A percentile compares a stretch with the other conserved stretches of the same genome.
phyloP scores from a whole-genome alignment of 2,329 filamentous ascomycete genomes.

The Stylonectria norvegica region DNA sequence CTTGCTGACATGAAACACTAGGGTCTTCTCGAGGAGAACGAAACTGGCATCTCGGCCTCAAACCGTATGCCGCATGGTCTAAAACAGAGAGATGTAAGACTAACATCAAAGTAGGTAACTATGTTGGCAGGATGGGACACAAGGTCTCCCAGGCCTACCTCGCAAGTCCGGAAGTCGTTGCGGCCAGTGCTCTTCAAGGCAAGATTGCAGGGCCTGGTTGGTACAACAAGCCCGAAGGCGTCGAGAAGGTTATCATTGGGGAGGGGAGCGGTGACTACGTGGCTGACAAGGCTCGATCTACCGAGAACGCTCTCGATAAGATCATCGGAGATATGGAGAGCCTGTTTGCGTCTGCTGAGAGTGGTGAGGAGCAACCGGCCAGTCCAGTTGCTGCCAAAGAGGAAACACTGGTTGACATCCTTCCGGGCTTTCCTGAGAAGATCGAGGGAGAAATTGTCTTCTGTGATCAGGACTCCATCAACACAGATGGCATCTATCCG shows the following conservation, averaged over 20 bases:
- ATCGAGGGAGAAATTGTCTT: conserved; percentile 77
- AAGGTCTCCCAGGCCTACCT: conserved; percentile 72
- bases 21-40: conserved; percentile 77
- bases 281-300: conserved; percentile 61
- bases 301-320: conserved; percentile 69
- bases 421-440: conserved; percentile 81
- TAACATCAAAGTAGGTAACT: no score
- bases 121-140: conserved; percentile 81
- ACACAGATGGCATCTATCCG: conserved; percentile 90
- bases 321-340: conserved; percentile 66
- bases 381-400: conserved; percentile 24
- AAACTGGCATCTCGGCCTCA: conserved; percentile 77
- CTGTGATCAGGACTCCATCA: conserved; percentile 75
- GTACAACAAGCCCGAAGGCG: conserved; percentile 68
- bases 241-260: conserved; percentile 64
- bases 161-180: conserved; percentile 85
- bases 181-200: conserved; percentile 76
- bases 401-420: conserved; percentile 60
- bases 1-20: conserved; percentile 38
- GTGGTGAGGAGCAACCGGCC: conserved; percentile 32
- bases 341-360: conserved; percentile 54
- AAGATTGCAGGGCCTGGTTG: conserved; percentile 72
- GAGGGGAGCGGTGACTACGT: conserved; percentile 66
- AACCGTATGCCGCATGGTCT: no score
- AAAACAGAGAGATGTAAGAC: no score